Conservation (phyloP, 176 grass and related monocot species). For the maize (Zea mays) region Zm-B73-REFERENCE-NAM-5.0 NC_050104.1:159070501-159071000, state of each 20-base stretch:
- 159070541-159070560: background rate
- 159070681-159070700: slow-evolving; percentile 50
- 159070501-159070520: background rate
- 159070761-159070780: too few species aligned
- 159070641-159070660: background rate
- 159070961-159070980: slow-evolving; percentile 5
- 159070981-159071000: slow-evolving; percentile 24
- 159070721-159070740: slow-evolving; percentile 24
- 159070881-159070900: slow-evolving; percentile 41
- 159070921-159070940: background rate
- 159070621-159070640: background rate
- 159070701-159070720: slow-evolving; percentile 37
- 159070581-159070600: slow-evolving; percentile 30
- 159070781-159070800: slow-evolving; percentile 56
- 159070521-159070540: background rate
- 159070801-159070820: background rate
- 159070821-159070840: background rate
- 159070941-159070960: background rate
- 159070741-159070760: too few species aligned
- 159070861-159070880: slow-evolving; percentile 20
- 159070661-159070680: background rate
- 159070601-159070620: too few species aligned
- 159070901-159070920: slow-evolving; percentile 11
- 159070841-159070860: background rate
- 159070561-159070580: background rate